Percentiles rank a stretch among this genome's conserved stretches.
phyloP scores from a whole-genome alignment of 2,329 filamentous ascomycete species.

The Monosporascus sp. region DNA sequence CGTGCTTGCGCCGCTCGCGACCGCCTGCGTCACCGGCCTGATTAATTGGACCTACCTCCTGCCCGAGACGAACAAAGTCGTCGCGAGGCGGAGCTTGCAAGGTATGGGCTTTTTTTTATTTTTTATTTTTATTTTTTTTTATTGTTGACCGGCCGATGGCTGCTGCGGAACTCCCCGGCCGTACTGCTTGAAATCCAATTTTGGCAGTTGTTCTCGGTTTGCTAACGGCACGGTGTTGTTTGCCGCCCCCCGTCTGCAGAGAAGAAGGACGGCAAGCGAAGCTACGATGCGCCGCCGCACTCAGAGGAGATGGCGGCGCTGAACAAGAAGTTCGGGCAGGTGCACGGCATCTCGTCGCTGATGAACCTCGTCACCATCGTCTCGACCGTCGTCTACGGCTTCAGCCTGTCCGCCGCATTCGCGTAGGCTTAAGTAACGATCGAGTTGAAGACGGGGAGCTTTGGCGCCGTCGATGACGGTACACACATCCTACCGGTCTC shows the following conservation, averaged over 20 bases:
- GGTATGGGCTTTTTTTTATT: slow-evolving; percentile 43
- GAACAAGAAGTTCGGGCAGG: slow-evolving; percentile 70
- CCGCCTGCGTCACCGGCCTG: slow-evolving; percentile 65
- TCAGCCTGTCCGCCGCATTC: slow-evolving; percentile 62
- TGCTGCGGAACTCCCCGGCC: background rate
- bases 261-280: slow-evolving; percentile 83
- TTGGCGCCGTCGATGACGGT: too few species aligned
- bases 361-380: slow-evolving; percentile 69
- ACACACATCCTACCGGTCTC: too few species aligned
- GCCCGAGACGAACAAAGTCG: slow-evolving; percentile 69
- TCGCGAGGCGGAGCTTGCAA: slow-evolving; percentile 72
- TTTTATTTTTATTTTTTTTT: background rate
- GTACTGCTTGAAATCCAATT: background rate
- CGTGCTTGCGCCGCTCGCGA: slow-evolving; percentile 63
- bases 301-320: slow-evolving; percentile 77
- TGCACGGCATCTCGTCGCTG: slow-evolving; percentile 78
- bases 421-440: slow-evolving; percentile 26
- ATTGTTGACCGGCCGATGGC: background rate
- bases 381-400: slow-evolving; percentile 71
- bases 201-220: background rate
- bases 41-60: slow-evolving; percentile 67
- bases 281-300: slow-evolving; percentile 72
- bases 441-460: too few species aligned
- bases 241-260: slow-evolving; percentile 39
- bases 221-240: slow-evolving; percentile 8